phyloP scores from a whole-genome alignment of 176 grass and related monocot genomes.

The Triticum aestivum region IWGSC_CS_RefSeq_v2.1 NC_057800.1:199069045-199069544 shows the following conservation, averaged over 20 bases:
- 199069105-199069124: neutral
- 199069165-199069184: neutral
- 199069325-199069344: conserved; percentile 36
- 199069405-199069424: neutral
- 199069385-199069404: conserved; percentile 10
- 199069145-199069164: neutral
- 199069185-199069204: neutral
- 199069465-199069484: neutral
- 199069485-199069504: neutral
- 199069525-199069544: neutral
- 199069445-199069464: neutral
- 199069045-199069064: conserved; percentile 10
- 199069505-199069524: neutral
- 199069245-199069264: conserved; percentile 27
- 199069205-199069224: neutral
- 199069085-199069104: neutral
- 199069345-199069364: conserved; percentile 26
- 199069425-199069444: neutral
- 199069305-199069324: neutral
- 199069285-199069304: conserved; percentile 16
- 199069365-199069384: conserved; percentile 28
- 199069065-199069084: neutral
- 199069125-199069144: neutral
- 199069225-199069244: neutral
- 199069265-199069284: conserved; percentile 18